phyloP scores from a whole-genome alignment of 139 green algal species.

The Picochlorum sp. region DNA sequence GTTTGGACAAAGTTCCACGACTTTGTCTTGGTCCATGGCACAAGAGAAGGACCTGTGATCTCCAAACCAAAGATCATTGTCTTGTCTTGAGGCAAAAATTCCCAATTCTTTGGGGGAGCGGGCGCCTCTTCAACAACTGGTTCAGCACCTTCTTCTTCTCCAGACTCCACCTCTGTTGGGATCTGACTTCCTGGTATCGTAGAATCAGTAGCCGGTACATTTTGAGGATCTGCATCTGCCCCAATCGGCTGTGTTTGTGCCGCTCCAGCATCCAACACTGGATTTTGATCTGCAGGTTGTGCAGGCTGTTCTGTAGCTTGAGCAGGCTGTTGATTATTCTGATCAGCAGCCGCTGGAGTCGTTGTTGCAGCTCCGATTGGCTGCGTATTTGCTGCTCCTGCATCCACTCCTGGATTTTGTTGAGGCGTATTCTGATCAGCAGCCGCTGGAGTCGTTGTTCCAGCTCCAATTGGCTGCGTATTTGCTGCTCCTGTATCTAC shows the following conservation, averaged over 20 bases:
- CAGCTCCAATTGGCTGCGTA: no score
- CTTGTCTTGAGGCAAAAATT: constrained; percentile 8
- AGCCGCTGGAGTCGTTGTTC: neutral
- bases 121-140: neutral
- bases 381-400: neutral
- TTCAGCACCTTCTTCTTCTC: neutral
- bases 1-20: constrained; percentile 5
- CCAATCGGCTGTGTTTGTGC: no score
- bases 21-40: constrained; percentile 13
- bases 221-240: no score
- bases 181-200: neutral
- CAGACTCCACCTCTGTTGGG: neutral
- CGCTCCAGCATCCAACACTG: no score
- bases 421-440: neutral
- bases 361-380: no score
- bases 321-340: no score
- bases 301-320: no score
- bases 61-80: constrained; percentile 10
- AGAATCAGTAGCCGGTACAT: no score
- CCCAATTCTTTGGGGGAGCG: constrained; percentile 5
- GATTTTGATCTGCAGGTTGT: no score
- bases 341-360: no score
- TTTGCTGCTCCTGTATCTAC: neutral
- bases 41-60: neutral
- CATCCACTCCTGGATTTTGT: neutral